Conservation (phyloP, 2,329 filamentous ascomycete species). For the Ceratocystis colombiana region DNA sequence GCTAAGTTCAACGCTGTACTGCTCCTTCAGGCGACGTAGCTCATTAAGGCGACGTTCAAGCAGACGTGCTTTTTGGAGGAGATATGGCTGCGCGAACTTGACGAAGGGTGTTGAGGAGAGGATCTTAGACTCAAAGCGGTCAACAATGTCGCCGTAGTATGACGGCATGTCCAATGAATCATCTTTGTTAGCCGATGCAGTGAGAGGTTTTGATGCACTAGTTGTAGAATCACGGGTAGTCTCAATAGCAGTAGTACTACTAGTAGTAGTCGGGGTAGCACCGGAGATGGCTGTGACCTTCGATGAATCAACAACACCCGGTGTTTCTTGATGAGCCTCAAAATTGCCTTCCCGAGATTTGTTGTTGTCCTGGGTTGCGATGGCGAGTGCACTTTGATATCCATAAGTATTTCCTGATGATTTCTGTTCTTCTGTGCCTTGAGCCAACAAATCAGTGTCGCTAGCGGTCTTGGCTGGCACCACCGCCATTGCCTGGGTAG, state of each 20-base stretch:
- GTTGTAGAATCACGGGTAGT: neutral
- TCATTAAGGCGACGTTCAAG: conserved; percentile 77
- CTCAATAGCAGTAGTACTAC: neutral
- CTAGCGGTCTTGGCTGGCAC: neutral
- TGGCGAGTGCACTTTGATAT: neutral
- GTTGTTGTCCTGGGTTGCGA: neutral
- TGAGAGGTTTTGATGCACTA: neutral
- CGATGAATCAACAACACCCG: neutral
- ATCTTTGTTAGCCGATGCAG: conserved; percentile 40
- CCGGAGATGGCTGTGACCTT: neutral
- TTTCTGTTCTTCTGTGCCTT: neutral
- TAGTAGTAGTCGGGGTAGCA: neutral
- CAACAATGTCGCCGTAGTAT: conserved; percentile 90
- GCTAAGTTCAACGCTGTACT: conserved; percentile 33
- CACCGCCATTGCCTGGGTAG: neutral
- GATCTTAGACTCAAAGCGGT: conserved; percentile 85
- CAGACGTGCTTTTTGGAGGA: conserved; percentile 83
- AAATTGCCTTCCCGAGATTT: neutral
- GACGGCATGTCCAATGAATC: conserved; percentile 63
- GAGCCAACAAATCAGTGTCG: neutral
- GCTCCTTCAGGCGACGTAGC: conserved; percentile 71
- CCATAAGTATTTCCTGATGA: neutral
- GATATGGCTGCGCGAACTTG: conserved; percentile 85
- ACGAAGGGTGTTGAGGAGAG: conserved; percentile 94
- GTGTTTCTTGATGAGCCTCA: neutral